Evolutionary conservation across 257 asterid genomes (phyloP).

Genomic region (Fraxinus americana): DNA sequence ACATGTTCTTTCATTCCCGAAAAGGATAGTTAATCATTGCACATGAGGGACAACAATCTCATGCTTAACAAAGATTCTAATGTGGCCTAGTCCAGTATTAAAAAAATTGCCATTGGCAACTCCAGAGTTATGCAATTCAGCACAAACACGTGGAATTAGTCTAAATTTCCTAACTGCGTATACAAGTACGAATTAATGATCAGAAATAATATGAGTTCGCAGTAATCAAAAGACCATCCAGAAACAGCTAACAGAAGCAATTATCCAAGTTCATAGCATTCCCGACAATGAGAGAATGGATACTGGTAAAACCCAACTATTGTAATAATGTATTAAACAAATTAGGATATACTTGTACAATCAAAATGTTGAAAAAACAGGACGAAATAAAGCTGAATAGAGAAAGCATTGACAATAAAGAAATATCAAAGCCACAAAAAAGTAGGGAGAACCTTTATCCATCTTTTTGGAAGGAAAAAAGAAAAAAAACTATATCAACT

Average conservation of each 20-base stretch:
- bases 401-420: background rate
- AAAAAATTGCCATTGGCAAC: background rate
- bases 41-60: background rate
- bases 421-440: background rate
- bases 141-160: background rate
- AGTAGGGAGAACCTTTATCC: background rate
- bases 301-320: background rate
- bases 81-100: background rate
- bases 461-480: background rate
- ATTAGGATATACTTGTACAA: no score
- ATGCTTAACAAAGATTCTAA: background rate
- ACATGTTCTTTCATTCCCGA: background rate
- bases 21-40: background rate
- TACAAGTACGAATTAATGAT: background rate
- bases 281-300: background rate
- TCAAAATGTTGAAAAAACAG: no score
- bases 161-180: background rate
- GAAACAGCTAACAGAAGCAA: background rate
- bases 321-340: no score
- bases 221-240: background rate
- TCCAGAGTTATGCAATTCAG: background rate
- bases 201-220: background rate
- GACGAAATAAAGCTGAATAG: background rate
- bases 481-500: background rate
- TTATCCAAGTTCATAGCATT: background rate